Conservation (phyloP, 345 rosid species). For the Gynandropsis gynandra region DNA sequence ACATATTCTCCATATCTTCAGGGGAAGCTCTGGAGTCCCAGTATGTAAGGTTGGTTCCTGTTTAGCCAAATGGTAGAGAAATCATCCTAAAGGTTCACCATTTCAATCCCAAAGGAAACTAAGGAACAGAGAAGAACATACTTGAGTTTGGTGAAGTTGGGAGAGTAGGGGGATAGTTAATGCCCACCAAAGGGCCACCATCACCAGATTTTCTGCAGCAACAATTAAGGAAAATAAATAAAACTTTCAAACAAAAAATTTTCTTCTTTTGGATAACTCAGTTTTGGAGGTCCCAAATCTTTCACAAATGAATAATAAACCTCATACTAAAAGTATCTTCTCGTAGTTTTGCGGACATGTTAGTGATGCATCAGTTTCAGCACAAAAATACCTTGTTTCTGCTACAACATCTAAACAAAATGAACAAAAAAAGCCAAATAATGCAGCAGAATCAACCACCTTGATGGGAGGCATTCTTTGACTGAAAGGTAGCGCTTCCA, state of each 20-base stretch:
- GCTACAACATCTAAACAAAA: conserved; percentile 2
- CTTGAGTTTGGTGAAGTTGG: conserved; percentile 38
- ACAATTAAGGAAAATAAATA: conserved; percentile 13
- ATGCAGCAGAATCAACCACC: conserved; percentile 35
- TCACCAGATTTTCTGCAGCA: conserved; percentile 48
- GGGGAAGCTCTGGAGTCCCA: conserved; percentile 73
- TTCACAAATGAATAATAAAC: background rate
- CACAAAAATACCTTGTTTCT: background rate
- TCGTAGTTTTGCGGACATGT: background rate
- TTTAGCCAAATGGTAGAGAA: conserved; percentile 14
- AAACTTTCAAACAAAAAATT: conserved; percentile 12
- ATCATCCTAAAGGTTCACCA: conserved; percentile 1
- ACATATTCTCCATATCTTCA: conserved; percentile 86
- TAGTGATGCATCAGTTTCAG: background rate
- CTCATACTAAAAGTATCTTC: conserved; percentile 1
- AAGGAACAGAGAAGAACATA: conserved; percentile 19
- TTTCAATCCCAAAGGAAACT: conserved; percentile 2
- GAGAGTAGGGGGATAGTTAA: conserved; percentile 26
- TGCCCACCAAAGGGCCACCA: conserved; percentile 32
- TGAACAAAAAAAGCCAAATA: conserved; percentile 3
- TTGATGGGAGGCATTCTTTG: conserved; percentile 66
- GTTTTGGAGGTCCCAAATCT: background rate
- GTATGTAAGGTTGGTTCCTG: conserved; percentile 37
- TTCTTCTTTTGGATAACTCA: conserved; percentile 5
- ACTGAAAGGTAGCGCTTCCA: conserved; percentile 80